A percentile compares a stretch with the other conserved stretches of the same genome.
Evolutionary conservation across 306 rosid genomes (phyloP).

Genomic region (Cucurbita moschata): DNA sequence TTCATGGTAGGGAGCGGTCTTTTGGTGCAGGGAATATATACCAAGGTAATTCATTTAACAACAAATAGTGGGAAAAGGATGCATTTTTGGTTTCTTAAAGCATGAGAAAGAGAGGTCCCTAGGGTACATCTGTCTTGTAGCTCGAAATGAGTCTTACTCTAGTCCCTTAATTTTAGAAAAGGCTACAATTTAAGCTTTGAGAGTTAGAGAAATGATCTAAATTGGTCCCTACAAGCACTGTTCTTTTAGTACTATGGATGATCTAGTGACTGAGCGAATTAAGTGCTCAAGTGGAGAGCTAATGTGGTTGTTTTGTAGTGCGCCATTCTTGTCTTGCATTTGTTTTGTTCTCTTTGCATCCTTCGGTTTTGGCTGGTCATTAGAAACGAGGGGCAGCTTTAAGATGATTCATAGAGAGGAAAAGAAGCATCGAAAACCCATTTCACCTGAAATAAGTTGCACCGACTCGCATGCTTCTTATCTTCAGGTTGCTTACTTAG

Average conservation of each 20-base stretch:
- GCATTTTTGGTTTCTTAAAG: background rate
- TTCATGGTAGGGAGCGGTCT: constrained; percentile 86
- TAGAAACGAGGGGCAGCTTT: background rate
- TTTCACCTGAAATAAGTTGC: background rate
- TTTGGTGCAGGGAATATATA: constrained; percentile 87
- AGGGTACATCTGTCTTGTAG: background rate
- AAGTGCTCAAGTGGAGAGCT: background rate
- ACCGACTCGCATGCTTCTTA: background rate
- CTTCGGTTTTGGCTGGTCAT: background rate
- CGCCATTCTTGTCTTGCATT: background rate
- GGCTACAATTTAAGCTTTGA: background rate
- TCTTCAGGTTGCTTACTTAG: background rate
- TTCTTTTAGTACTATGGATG: background rate
- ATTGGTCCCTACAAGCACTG: background rate
- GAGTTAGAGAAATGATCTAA: background rate
- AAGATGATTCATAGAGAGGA: background rate
- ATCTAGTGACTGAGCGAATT: background rate
- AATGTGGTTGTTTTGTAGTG: background rate
- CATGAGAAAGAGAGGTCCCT: background rate
- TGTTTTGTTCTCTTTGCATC: background rate
- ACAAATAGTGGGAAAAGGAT: background rate
- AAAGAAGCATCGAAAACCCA: background rate
- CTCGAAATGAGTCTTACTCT: background rate
- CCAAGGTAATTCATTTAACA: constrained; percentile 42
- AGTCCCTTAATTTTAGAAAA: background rate